A percentile compares a stretch with the other conserved stretches of the same genome.
Evolutionary conservation across 768 basidiomycete species (phyloP).

Genomic region (Harrya chromipes): DNA sequence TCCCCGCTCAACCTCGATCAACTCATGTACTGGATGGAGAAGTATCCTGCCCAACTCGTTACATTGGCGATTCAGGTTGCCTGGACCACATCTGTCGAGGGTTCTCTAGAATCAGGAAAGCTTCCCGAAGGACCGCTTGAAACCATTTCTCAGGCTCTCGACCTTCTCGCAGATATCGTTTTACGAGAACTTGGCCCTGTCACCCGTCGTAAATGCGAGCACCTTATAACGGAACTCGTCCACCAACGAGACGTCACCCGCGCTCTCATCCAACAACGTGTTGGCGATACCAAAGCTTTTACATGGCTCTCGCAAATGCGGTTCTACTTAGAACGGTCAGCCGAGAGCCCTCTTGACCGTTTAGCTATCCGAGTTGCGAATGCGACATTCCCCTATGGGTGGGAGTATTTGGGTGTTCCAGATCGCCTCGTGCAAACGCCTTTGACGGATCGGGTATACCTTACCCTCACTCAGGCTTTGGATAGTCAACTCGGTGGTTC

Average conservation of each 20-base stretch:
- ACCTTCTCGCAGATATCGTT: constrained; percentile 95
- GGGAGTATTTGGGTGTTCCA: constrained; percentile 97
- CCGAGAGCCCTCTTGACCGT: constrained; percentile 77
- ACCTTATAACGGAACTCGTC: constrained; percentile 97
- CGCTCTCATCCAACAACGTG: constrained; percentile 62
- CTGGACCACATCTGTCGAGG: constrained; percentile 88
- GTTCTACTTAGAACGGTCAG: constrained; percentile 77
- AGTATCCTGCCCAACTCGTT: constrained; percentile 93
- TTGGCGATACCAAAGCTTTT: constrained; percentile 69
- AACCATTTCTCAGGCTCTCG: constrained; percentile 78
- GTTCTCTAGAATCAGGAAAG: constrained; percentile 52
- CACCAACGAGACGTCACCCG: constrained; percentile 97
- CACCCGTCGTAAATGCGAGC: constrained; percentile 97
- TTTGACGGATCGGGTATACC: constrained; percentile 93
- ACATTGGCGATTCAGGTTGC: constrained; percentile 93
- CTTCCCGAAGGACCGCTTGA: constrained; percentile 65
- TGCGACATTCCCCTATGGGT: constrained; percentile 93
- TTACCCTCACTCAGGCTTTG: constrained; percentile 94
- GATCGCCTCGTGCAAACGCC: constrained; percentile 98
- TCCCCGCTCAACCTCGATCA: constrained; percentile 56
- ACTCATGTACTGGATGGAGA: constrained; percentile 89
- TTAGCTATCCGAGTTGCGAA: constrained; percentile 84
- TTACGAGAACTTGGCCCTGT: constrained; percentile 84
- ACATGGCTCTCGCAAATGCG: constrained; percentile 98
- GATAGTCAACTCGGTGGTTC: constrained; percentile 94